A percentile compares a stretch with the other conserved stretches of the same genome.
These are phyloP conservation scores for Hypholoma sublateritium DNA, from an alignment of 768 basidiomycete genomes.

Conservation along the genomic window DNA sequence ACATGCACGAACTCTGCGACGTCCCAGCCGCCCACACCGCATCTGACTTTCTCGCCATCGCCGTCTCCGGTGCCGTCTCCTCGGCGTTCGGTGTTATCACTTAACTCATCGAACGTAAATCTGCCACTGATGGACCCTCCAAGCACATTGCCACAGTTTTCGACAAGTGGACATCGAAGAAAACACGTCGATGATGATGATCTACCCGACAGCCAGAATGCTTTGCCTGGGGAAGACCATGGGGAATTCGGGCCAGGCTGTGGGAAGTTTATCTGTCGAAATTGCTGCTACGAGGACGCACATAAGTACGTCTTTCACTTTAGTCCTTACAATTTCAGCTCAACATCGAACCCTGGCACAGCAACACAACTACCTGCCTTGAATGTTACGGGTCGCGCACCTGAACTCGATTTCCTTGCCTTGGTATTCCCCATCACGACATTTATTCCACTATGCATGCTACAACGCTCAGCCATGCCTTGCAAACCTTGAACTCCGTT, in stretches of 20 bases:
- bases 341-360: conserved; percentile 10
- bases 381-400: conserved; percentile 31
- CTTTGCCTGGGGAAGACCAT: conserved; percentile 7
- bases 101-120: conserved; percentile 29
- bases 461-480: too few relatives aligned
- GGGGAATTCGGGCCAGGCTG: conserved; percentile 34
- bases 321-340: background rate
- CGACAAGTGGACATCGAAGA: conserved; percentile 22
- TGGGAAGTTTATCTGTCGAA: conserved; percentile 40
- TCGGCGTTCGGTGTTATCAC: conserved; percentile 26
- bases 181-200: conserved; percentile 26
- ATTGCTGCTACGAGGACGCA: conserved; percentile 43
- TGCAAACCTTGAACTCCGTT: too few relatives aligned
- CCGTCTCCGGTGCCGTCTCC: conserved; percentile 30
- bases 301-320: conserved; percentile 31
- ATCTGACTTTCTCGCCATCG: conserved; percentile 36
- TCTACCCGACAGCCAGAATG: background rate
- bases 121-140: conserved; percentile 9
- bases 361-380: conserved; percentile 37
- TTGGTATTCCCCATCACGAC: too few relatives aligned
- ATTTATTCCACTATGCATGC: too few relatives aligned
- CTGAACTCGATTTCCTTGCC: background rate
- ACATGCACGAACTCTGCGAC: conserved; percentile 38
- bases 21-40: conserved; percentile 38
- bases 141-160: background rate